These are phyloP conservation scores for Turnera subulata DNA, from an alignment of 345 rosid genomes.

Conservation along the genomic window DNA sequence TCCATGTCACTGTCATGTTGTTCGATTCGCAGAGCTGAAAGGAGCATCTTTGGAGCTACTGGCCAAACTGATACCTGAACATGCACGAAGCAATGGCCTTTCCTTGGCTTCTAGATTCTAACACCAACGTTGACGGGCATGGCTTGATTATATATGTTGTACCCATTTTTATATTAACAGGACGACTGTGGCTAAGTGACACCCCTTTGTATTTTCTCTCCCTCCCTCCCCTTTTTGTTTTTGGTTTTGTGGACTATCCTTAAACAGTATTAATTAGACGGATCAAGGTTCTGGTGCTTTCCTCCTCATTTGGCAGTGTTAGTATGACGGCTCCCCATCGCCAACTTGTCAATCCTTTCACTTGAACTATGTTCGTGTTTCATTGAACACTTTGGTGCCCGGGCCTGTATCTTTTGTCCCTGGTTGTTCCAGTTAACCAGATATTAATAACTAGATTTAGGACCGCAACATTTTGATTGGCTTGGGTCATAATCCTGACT, in stretches of 20 bases:
- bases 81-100: constrained; percentile 43
- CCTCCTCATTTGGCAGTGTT: neutral
- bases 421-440: too few relatives aligned
- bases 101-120: constrained; percentile 25
- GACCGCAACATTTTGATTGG: too few relatives aligned
- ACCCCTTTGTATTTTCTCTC: too few relatives aligned
- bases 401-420: too few relatives aligned
- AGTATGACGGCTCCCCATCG: neutral
- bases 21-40: constrained; percentile 37
- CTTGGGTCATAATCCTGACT: too few relatives aligned
- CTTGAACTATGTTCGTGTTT: too few relatives aligned
- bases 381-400: neutral
- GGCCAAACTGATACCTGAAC: constrained; percentile 39
- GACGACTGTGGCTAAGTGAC: too few relatives aligned
- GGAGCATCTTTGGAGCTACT: constrained; percentile 41
- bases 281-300: neutral
- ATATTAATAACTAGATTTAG: too few relatives aligned
- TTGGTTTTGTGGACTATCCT: too few relatives aligned
- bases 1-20: neutral
- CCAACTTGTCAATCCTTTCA: too few relatives aligned
- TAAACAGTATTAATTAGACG: neutral
- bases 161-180: neutral
- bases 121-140: neutral
- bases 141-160: neutral
- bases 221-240: too few relatives aligned